Evolutionary conservation across 2,329 filamentous ascomycete species (phyloP).

Genomic region (Microcyclospora pomicola): DNA sequence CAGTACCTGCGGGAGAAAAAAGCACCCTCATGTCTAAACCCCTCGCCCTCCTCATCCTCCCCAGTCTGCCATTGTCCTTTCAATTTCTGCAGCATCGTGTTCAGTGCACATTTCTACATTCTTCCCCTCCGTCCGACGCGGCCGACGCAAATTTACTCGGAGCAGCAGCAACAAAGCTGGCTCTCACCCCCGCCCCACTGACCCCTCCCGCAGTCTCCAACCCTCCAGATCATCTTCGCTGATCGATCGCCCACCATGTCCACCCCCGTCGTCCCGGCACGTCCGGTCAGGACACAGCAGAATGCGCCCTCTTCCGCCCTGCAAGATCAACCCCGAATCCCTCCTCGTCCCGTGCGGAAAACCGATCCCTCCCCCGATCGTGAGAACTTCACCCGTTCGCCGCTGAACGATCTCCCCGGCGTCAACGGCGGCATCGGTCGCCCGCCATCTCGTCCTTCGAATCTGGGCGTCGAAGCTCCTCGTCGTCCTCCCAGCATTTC

Average conservation of each 20-base stretch:
- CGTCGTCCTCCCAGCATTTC: constrained; percentile 58
- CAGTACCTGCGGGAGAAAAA: neutral
- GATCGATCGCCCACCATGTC: constrained; percentile 28
- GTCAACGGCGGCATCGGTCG: constrained; percentile 12
- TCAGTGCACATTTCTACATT: neutral
- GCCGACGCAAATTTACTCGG: neutral
- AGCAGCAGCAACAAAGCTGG: neutral
- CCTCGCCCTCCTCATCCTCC: neutral
- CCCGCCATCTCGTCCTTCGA: constrained; percentile 37
- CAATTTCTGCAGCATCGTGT: neutral
- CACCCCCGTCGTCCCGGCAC: constrained; percentile 47
- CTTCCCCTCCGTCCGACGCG: neutral
- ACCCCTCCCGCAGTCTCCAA: neutral
- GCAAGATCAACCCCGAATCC: constrained; percentile 54
- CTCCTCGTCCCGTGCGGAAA: constrained; percentile 62
- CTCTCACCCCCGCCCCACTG: neutral
- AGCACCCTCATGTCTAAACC: neutral
- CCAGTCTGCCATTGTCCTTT: neutral
- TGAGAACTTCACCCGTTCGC: constrained; percentile 71
- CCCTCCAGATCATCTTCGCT: constrained; percentile 1
- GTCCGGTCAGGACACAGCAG: constrained; percentile 41
- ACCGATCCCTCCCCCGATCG: constrained; percentile 66
- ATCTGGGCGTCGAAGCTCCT: constrained; percentile 15
- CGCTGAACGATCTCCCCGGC: constrained; percentile 58
- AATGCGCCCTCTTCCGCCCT: constrained; percentile 29